phyloP scores from a whole-genome alignment of 495 filamentous ascomycete species.

The Podospora fimiseda region DNA sequence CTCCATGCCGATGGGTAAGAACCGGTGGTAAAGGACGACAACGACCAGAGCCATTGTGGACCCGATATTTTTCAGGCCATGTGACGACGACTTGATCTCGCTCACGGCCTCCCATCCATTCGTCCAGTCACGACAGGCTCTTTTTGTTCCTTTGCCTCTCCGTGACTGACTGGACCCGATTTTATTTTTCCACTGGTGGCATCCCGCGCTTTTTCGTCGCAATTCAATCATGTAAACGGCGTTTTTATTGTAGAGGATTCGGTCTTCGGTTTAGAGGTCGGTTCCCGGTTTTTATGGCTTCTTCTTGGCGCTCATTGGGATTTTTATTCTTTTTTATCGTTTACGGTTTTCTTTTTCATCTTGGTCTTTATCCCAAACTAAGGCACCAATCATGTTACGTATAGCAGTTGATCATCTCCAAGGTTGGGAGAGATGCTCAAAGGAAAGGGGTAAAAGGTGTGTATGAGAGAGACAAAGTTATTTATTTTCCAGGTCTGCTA shows the following conservation, averaged over 20 bases:
- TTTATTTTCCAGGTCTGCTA: too few species aligned
- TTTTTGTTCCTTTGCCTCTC: not conserved
- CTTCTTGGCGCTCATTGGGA: not conserved
- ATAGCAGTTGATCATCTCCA: too few species aligned
- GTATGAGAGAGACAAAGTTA: too few species aligned
- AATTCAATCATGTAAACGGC: too few species aligned
- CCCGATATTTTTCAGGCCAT: not conserved
- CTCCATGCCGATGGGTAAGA: constrained; percentile 39
- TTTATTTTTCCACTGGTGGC: constrained; percentile 4
- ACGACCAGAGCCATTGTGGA: not conserved
- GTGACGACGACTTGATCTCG: not conserved
- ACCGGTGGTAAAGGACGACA: constrained; percentile 37
- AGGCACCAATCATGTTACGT: too few species aligned
- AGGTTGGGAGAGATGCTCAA: too few species aligned
- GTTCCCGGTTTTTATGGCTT: constrained; percentile 11
- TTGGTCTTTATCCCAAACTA: too few species aligned
- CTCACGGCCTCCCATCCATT: constrained; percentile 1
- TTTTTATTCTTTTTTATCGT: constrained; percentile 3
- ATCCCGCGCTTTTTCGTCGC: constrained; percentile 5
- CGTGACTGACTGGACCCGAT: not conserved
- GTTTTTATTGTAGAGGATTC: constrained; percentile 16
- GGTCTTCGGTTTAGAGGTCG: constrained; percentile 14
- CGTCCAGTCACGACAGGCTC: not conserved
- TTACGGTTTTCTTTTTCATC: constrained; percentile 1
- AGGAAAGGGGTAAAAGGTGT: too few species aligned